phyloP scores from a whole-genome alignment of 2,329 filamentous ascomycete species.

The Exophiala sp. region DNA sequence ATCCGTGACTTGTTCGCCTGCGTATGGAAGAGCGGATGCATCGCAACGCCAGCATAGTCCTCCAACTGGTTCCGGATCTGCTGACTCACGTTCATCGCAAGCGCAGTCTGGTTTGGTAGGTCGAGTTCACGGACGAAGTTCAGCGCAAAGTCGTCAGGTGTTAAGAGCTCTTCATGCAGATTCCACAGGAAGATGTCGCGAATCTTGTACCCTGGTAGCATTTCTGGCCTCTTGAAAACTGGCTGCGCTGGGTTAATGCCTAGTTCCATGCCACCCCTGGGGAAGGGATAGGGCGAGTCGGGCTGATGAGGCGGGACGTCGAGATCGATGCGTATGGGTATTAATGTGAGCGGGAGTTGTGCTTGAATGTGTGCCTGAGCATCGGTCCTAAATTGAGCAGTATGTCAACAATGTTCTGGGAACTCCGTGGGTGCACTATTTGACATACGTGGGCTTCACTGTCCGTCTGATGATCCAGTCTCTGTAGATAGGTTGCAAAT shows the following conservation, averaged over 20 bases:
- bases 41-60: constrained; percentile 89
- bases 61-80: constrained; percentile 94
- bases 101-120: constrained; percentile 67
- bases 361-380: constrained; percentile 63
- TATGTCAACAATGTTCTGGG: constrained; percentile 6
- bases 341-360: constrained; percentile 79
- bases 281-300: constrained; percentile 45
- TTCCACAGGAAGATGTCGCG: constrained; percentile 99
- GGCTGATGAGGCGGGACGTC: constrained; percentile 71
- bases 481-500: constrained; percentile 85
- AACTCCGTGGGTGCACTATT: background rate
- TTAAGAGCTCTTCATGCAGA: constrained; percentile 87
- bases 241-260: constrained; percentile 63
- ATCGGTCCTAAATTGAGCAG: constrained; percentile 46
- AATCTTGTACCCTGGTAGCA: constrained; percentile 78
- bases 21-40: constrained; percentile 83
- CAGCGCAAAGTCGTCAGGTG: constrained; percentile 93
- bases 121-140: constrained; percentile 89
- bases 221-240: constrained; percentile 74
- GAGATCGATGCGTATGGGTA: constrained; percentile 94
- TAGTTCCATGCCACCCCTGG: constrained; percentile 37
- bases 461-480: constrained; percentile 85
- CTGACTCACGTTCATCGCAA: constrained; percentile 79
- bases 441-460: constrained; percentile 42
- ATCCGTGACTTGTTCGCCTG: constrained; percentile 41